Evolutionary conservation across 331 rosid genomes (phyloP).

Genomic region (Prunus yedoensis): DNA sequence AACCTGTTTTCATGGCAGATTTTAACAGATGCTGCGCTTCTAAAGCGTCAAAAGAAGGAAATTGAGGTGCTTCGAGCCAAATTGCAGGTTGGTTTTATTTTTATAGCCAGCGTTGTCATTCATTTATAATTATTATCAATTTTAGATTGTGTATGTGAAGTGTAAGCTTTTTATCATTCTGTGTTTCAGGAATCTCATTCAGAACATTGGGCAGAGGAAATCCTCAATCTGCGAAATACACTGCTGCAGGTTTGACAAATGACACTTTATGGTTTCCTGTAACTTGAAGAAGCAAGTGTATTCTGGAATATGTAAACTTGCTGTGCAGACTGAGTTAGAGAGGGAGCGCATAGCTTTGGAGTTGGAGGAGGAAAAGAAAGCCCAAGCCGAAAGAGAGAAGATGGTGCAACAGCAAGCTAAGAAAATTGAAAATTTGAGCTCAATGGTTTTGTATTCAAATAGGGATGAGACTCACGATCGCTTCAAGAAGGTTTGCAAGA

Average conservation of each 20-base stretch:
- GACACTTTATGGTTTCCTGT: constrained; percentile 18
- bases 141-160: constrained; percentile 15
- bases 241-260: constrained; percentile 65
- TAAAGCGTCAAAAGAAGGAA: constrained; percentile 93
- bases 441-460: constrained; percentile 86
- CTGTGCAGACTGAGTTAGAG: constrained; percentile 75
- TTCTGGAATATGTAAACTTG: constrained; percentile 29
- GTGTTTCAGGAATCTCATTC: constrained; percentile 83
- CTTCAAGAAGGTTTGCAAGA: constrained; percentile 60
- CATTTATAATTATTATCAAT: constrained; percentile 12
- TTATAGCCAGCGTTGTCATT: neutral
- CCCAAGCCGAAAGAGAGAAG: constrained; percentile 92
- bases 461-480: constrained; percentile 73
- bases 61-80: constrained; percentile 92
- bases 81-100: constrained; percentile 61
- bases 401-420: constrained; percentile 81
- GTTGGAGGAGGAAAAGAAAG: constrained; percentile 88
- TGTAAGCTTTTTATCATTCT: constrained; percentile 13
- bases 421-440: constrained; percentile 84
- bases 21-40: constrained; percentile 96
- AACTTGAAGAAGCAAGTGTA: constrained; percentile 14
- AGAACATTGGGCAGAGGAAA: constrained; percentile 77
- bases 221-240: constrained; percentile 83
- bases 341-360: constrained; percentile 97
- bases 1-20: constrained; percentile 47